Conservation (phyloP, 768 basidiomycete genomes). For the Boletus rubescentipes region DNA sequence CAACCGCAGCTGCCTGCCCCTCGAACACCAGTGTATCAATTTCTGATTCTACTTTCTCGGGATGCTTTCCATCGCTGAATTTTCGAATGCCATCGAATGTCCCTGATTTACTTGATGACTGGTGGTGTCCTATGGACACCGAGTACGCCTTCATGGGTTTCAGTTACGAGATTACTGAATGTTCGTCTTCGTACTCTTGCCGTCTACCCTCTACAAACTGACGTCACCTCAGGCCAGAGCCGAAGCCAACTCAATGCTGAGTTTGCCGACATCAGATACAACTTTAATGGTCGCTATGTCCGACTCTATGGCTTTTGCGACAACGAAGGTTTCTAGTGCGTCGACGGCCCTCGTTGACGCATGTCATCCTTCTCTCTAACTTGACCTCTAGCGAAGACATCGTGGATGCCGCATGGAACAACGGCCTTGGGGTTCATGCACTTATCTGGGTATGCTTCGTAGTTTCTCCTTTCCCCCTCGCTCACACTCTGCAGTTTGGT, state of each 20-base stretch:
- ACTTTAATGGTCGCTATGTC: slow-evolving; percentile 65
- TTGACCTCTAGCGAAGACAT: slow-evolving; percentile 47
- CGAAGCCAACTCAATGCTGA: slow-evolving; percentile 47
- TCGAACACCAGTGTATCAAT: too few species aligned
- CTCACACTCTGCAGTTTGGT: slow-evolving; percentile 32
- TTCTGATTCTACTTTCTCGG: background rate
- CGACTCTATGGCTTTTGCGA: slow-evolving; percentile 47
- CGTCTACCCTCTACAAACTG: background rate
- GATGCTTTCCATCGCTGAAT: slow-evolving; percentile 41
- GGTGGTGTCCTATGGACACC: slow-evolving; percentile 64
- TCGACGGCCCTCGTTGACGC: background rate
- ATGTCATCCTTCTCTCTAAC: slow-evolving; percentile 17
- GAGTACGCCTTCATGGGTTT: slow-evolving; percentile 80
- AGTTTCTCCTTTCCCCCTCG: background rate
- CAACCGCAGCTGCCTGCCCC: too few species aligned
- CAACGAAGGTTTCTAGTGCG: slow-evolving; percentile 39
- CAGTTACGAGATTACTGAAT: slow-evolving; percentile 69
- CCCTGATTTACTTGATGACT: slow-evolving; percentile 45
- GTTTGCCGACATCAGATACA: slow-evolving; percentile 58
- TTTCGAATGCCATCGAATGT: slow-evolving; percentile 55
- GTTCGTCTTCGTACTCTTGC: slow-evolving; percentile 35
- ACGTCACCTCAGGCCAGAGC: slow-evolving; percentile 52
- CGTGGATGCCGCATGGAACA: slow-evolving; percentile 66
- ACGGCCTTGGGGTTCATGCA: slow-evolving; percentile 67
- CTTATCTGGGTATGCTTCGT: slow-evolving; percentile 63